A percentile compares a stretch with the other conserved stretches of the same genome.
Evolutionary conservation across 805 yeast genomes (phyloP).

Genomic region (Komagataella kurtzmanii): DNA sequence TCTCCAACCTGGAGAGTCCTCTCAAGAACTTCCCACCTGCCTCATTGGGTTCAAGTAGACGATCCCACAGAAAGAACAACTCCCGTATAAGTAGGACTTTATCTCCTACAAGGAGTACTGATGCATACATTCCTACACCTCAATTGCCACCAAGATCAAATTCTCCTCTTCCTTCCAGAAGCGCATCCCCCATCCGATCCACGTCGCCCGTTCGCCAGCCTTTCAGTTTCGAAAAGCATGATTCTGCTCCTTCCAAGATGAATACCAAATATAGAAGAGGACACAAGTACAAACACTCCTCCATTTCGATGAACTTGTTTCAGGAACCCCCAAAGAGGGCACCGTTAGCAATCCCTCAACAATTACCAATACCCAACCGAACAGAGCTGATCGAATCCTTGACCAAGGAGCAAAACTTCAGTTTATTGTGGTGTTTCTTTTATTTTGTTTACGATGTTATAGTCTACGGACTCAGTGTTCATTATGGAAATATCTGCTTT

Average conservation of each 20-base stretch:
- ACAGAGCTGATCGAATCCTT: constrained; percentile 52
- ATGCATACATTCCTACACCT: constrained; percentile 10
- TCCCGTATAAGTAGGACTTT: not conserved
- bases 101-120: not conserved
- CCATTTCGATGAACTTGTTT: constrained; percentile 90
- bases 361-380: constrained; percentile 60
- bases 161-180: constrained; percentile 13
- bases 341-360: constrained; percentile 46
- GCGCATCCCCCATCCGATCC: constrained; percentile 17
- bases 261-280: constrained; percentile 73
- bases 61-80: not conserved
- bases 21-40: not conserved
- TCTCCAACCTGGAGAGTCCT: constrained; percentile 1
- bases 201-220: constrained; percentile 29
- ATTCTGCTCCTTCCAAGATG: constrained; percentile 16
- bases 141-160: constrained; percentile 9
- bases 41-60: not conserved
- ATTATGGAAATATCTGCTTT: constrained; percentile 42
- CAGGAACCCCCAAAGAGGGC: constrained; percentile 79
- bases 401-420: constrained; percentile 39
- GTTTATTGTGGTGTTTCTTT: constrained; percentile 41
- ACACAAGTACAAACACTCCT: constrained; percentile 89
- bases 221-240: constrained; percentile 36
- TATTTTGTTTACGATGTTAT: constrained; percentile 43
- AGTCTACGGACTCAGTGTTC: constrained; percentile 42